phyloP scores from a whole-genome alignment of 2,329 filamentous ascomycete genomes.

The Aspergillus sp. region DNA sequence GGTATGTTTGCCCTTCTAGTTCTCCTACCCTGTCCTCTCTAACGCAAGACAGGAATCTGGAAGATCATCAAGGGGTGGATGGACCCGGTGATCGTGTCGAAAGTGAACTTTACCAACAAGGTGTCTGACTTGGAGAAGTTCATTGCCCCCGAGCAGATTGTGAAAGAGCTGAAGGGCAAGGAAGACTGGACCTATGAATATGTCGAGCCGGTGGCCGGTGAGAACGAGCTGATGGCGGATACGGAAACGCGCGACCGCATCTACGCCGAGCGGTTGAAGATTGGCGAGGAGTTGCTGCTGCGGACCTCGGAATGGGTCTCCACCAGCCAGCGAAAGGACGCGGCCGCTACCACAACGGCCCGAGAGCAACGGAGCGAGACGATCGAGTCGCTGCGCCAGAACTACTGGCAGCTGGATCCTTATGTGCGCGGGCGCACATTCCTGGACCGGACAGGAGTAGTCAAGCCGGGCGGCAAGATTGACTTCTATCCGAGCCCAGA shows the following conservation, averaged over 20 bases:
- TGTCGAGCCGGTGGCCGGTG: constrained; percentile 70
- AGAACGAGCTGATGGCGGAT: constrained; percentile 73
- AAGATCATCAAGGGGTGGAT: constrained; percentile 92
- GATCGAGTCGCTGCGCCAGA: constrained; percentile 65
- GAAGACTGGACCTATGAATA: constrained; percentile 83
- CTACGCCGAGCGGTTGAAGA: constrained; percentile 61
- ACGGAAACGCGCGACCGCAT: constrained; percentile 65
- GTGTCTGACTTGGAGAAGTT: constrained; percentile 74
- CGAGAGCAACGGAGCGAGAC: constrained; percentile 62
- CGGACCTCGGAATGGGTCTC: constrained; percentile 74
- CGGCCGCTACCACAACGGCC: constrained; percentile 48
- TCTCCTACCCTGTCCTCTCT: neutral
- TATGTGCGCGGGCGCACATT: constrained; percentile 76
- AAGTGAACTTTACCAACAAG: constrained; percentile 86
- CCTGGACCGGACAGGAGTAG: constrained; percentile 77
- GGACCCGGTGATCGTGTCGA: constrained; percentile 89
- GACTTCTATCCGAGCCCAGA: constrained; percentile 63
- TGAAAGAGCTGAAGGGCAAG: constrained; percentile 77
- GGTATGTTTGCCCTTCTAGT: constrained; percentile 50
- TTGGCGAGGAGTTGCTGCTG: constrained; percentile 72
- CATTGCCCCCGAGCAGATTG: constrained; percentile 68
- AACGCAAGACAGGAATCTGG: constrained; percentile 69
- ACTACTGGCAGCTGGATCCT: constrained; percentile 89
- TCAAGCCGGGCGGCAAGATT: constrained; percentile 66
- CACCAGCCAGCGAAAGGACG: constrained; percentile 46